Evolutionary conservation across 2,329 filamentous ascomycete genomes (phyloP), one percentile per base, ranked within the genome.

Genomic region (Diplodia intermedia): DNA sequence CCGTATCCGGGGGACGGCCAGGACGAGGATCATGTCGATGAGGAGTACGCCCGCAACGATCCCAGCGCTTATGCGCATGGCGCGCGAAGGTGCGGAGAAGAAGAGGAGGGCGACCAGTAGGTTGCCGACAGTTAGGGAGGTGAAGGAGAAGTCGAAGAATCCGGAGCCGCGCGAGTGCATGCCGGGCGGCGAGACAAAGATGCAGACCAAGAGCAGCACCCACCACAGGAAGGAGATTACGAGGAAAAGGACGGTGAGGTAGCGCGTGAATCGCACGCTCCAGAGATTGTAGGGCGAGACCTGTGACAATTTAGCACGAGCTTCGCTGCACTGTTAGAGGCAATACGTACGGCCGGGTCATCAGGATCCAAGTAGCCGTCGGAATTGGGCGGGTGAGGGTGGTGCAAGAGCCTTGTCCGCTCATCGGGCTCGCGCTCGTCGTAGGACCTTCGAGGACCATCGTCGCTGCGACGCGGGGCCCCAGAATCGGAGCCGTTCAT

Each of bases 241-340:
- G 23, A 94, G 84, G 75, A 97, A 91, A 47, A 92, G 73, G 67
- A 97, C 84, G 5, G 93, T 94, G 69, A 95, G 79, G 75, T 89
- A 92, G 76, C 93, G 88, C 66, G 95, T 84, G 56, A 91, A 87
- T 20, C 95, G 90, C 61, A 99, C 91, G 69, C 89, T 92, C 90
- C 93, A 97, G 47, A 98, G 87, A 74, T 99, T 99, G 82, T 97
- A 97, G 0, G 95, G 95, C 3, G 93, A 92, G 29, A 92, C 89
- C 84, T 82, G 61, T 4, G 8, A 23, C 57, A 14, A 53, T 77
- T 43, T 69, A 78, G 74, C 69, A 36, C 15, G 26, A 36, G 40
- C 31, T 26, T 4, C n/a, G 38, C 18, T 14, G 1, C 6, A 29
- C 40, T 14, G 29, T 12, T 12, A 29, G 33, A 40, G 14, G 43